phyloP scores from a whole-genome alignment of 192 early-diverging fungal species.

The Backusella australiensis region DNA sequence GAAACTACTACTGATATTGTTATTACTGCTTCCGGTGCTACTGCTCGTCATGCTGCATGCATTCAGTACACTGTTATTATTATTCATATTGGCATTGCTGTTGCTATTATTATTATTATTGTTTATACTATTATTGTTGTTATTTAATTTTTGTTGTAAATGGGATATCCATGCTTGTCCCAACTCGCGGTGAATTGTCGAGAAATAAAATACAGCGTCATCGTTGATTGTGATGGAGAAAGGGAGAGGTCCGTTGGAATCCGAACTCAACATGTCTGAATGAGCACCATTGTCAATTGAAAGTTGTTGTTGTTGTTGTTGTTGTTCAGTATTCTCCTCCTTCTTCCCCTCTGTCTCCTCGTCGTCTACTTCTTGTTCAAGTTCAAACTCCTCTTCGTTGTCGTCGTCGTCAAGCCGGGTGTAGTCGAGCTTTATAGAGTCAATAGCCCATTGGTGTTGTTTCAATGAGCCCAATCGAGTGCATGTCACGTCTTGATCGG shows the following conservation, averaged over 20 bases:
- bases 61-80: neutral
- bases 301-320: neutral
- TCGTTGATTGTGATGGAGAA: neutral
- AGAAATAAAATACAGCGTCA: neutral
- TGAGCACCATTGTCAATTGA: neutral
- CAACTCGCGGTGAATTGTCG: neutral
- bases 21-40: neutral
- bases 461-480: neutral
- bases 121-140: neutral
- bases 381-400: neutral
- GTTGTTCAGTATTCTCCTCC: neutral
- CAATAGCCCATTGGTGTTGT: neutral
- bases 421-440: neutral
- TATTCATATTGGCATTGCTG: neutral
- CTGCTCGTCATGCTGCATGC: neutral
- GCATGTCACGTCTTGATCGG: neutral
- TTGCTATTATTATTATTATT: neutral
- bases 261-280: neutral
- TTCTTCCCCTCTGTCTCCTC: neutral
- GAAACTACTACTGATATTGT: neutral
- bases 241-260: slow-evolving; percentile 6
- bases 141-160: neutral
- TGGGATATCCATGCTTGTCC: neutral
- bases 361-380: neutral
- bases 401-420: neutral